phyloP scores from a whole-genome alignment of 371 early-diverging fungal genomes.

The Choanephora cucurbitarum region DNA sequence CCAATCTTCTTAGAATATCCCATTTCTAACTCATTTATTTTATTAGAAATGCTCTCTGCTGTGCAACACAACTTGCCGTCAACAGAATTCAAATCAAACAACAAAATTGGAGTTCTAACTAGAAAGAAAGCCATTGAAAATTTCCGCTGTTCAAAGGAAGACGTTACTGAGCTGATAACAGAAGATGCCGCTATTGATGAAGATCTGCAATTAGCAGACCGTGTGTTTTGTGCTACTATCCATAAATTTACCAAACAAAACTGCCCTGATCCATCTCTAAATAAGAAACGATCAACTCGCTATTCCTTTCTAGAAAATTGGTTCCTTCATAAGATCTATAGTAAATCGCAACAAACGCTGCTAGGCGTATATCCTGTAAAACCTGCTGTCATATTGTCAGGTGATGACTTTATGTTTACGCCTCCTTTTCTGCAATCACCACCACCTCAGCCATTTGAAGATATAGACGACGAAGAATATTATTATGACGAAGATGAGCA shows the following conservation, averaged over 20 bases:
- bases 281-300: conserved; percentile 25
- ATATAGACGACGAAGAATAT: conserved; percentile 7
- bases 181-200: background rate
- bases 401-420: conserved; percentile 53
- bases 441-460: background rate
- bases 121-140: background rate
- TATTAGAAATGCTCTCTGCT: background rate
- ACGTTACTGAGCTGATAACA: too few relatives aligned
- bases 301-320: conserved; percentile 47
- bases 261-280: conserved; percentile 20
- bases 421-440: conserved; percentile 37
- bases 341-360: conserved; percentile 51
- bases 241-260: conserved; percentile 41
- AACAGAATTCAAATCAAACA: background rate
- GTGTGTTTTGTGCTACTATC: conserved; percentile 49
- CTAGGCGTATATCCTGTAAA: conserved; percentile 38
- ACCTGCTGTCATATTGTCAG: conserved; percentile 42
- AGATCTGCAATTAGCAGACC: conserved; percentile 37
- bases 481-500: conserved; percentile 1
- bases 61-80: background rate
- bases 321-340: conserved; percentile 51
- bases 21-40: background rate
- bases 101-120: background rate
- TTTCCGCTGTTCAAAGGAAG: background rate
- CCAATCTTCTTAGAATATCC: background rate